A percentile compares a stretch with the other conserved stretches of the same genome.
phyloP scores from a whole-genome alignment of 2,329 filamentous ascomycete genomes.

The Penicillium sp. region DNA sequence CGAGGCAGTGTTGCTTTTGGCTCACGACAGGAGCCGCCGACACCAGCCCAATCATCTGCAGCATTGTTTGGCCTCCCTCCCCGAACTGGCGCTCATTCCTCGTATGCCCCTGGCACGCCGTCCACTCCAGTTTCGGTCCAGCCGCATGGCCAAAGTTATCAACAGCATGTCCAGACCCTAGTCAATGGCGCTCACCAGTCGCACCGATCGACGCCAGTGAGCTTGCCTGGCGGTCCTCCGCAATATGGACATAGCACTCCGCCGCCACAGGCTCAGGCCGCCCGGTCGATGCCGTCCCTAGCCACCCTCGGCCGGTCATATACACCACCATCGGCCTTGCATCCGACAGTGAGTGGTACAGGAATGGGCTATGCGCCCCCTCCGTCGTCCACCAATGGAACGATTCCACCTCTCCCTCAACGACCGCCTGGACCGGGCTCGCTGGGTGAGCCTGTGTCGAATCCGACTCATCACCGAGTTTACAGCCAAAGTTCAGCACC shows the following conservation, averaged over 20 bases:
- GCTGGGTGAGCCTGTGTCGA: conserved; percentile 23
- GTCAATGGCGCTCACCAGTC: conserved; percentile 36
- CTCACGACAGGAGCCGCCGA: conserved; percentile 33
- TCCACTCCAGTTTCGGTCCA: conserved; percentile 26
- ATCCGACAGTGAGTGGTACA: conserved; percentile 27
- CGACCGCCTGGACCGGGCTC: conserved; percentile 27
- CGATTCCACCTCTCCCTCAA: conserved; percentile 29
- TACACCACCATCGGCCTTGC: conserved; percentile 38
- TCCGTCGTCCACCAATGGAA: conserved; percentile 20
- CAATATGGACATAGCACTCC: conserved; percentile 37
- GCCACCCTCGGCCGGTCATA: conserved; percentile 37
- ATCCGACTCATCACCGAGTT: conserved; percentile 35
- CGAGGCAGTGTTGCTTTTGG: conserved; percentile 32
- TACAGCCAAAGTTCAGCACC: conserved; percentile 39
- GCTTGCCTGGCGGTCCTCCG: conserved; percentile 24
- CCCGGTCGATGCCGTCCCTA: conserved; percentile 28
- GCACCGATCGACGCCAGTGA: conserved; percentile 34
- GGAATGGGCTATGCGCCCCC: conserved; percentile 32
- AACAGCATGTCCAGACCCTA: conserved; percentile 41
- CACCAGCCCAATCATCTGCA: conserved; percentile 31
- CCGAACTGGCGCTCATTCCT: conserved; percentile 26
- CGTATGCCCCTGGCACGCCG: conserved; percentile 29
- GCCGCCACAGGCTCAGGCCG: conserved; percentile 30
- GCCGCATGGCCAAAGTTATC: conserved; percentile 32
- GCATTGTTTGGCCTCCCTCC: conserved; percentile 29